Base-by-base conservation (phyloP, 441 rosid species). In the Jatropha podagrica region DNA sequence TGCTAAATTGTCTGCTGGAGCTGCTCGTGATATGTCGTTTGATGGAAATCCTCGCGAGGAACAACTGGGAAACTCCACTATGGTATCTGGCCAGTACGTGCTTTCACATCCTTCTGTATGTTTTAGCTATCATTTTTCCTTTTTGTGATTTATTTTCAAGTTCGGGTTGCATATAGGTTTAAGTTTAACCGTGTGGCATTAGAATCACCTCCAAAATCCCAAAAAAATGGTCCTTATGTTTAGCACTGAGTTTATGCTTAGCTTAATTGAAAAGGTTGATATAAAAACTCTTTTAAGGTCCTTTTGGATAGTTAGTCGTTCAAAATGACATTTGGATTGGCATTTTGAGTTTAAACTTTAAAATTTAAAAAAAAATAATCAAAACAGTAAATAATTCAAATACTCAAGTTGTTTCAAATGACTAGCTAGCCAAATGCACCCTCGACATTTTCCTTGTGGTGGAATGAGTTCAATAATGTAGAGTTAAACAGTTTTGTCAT, bases 11-110 rank as follows among this genome's bases (percentile, higher is more conserved):
- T 85, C 92, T 49, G 62, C 85, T 26, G 81, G 89, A 74, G 85
- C 93, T 12, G 93, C 89, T 82, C 92, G 81, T 65, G 90, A 90
- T 76, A 77, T 91, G 70, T 88, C 92, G 0, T 80, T 88, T 15
- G 90, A 88, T 46, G 88, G 88, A 20, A 83, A 72, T 78, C 83
- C 91, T 46, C 76, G 44, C 4, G 92, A 92, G 59, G 85, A 88
- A 14, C 85, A 77, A 60, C 52, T 83, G 52, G 79, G 72, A 8
- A 80, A 71, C 69, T 87, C 91, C 56, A 74, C 81, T 40, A 49
- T 79, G 81, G 72, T 85, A 54, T 79, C 88, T 60, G 83, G 83
- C 73, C 88, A 78, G 99, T 87, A 84, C 17, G 91, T 86, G 63
- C 61, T 68, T 78, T 73, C 54, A 15, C 13, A 14, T 42, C 49